Base-by-base conservation (phyloP, 2,329 filamentous ascomycete genomes). In the Aureobasidium sp. region DNA sequence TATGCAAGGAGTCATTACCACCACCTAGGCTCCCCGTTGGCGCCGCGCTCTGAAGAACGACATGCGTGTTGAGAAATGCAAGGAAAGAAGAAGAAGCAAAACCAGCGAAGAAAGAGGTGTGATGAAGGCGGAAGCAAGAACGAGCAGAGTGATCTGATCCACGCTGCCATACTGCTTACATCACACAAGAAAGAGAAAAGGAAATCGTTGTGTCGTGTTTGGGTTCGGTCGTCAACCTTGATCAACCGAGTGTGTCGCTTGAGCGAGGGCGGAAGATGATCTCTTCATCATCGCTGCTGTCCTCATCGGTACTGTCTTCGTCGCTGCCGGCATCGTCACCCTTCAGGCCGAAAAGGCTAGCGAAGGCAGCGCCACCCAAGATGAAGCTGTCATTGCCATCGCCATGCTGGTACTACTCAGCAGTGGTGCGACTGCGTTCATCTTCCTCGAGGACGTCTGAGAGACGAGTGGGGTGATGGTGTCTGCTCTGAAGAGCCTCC, bases 371-470 rank as follows among this genome's bases (percentile, higher is more conserved):
- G 15, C 33, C 19, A 22, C 15, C 14, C 33, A 42, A 15, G 24
- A 4, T 15, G 24, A n/a, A 22, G 50, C 37, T 31, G 40, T 45
- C 53, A 24, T 27, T 45, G 33, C 27, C 53, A n/a, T 42, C 42
- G 24, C 14, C 19, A 22, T 33, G 24, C 42, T 49, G 27, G 15
- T 48, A 22, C 60, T 61, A 63, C n/a, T 68, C 67, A 12, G 64
- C 67, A 45, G 70, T 74, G 31, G 70, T 67, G 33, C 72, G 63
- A 62, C 67, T 70, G 62, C 72, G 70, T 74, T 95, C 90, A 67
- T 94, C 90, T 66, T 95, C 88, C 70, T 91, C 91, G 70, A 94
- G 81, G 31, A 96, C 91, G 74, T 96, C 91, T 72, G 91, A 96
- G 65, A 96, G 78, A 62, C 92, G 80, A 9, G 91, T 96, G 0